Base-by-base conservation (phyloP, 805 yeast genomes). In the Ogataea minuta region DNA sequence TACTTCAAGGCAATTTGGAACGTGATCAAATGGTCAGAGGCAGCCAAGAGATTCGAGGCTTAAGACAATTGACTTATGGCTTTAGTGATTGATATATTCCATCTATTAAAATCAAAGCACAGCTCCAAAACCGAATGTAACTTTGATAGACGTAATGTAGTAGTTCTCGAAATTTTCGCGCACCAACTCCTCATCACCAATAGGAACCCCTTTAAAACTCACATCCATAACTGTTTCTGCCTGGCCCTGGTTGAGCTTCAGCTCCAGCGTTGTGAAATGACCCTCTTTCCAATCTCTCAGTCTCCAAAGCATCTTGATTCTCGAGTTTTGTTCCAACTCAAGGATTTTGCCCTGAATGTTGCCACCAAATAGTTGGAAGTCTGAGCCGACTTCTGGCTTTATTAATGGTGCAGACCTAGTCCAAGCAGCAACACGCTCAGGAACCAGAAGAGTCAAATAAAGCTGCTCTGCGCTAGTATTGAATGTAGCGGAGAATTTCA, bases 71-170 rank as follows among this genome's bases (percentile, higher is more conserved):
- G 11, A 21, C 28, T n/a, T 24, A 31, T 27, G 28, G 27, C 21
- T 25, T 25, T 25, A 13, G 14, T 11, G 25, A 13, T 33, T 11
- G 25, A 13, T 33, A 27, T 35, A 23, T 39, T 39, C 29, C 26
- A 11, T 36, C 16, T 39, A 7, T 16, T 24, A 12, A 10, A 37
- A 5, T 46, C 67, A 87, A 52, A 88, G 68, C 10, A 88, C 95
- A n/a, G 93, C 86, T 12, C 98, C 98, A 61, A 86, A 90, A 1
- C 99, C 99, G 63, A 93, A 93, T 0, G 96, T 84, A 29, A 87
- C 59, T 67, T 89, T 93, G 57, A 93, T 91, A 6, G 95, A 77
- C 64, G 83, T 81, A 36, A 93, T 80, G 60, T 93, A 93, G 64
- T 89, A 86, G 45, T 86, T 88, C 54, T 88, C 87, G 57, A 93